phyloP scores from a whole-genome alignment of 208 protist species.

The Trypanosoma conorhini region DNA sequence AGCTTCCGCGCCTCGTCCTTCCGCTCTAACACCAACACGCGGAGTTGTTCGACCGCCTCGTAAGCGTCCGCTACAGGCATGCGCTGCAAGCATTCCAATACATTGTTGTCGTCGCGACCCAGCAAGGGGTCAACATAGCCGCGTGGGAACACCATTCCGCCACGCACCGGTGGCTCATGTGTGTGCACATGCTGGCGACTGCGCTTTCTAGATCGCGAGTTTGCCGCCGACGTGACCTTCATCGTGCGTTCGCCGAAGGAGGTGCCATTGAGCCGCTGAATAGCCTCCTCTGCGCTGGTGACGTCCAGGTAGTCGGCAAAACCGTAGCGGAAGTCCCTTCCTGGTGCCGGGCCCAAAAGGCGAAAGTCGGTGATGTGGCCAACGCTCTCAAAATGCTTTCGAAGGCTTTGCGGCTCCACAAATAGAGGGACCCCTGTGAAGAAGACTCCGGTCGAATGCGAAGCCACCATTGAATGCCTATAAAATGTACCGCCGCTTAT shows the following conservation, averaged over 20 bases:
- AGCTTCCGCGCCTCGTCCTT: slow-evolving; percentile 59
- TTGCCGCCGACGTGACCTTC: slow-evolving; percentile 50
- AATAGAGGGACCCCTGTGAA: slow-evolving; percentile 83
- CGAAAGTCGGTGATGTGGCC: slow-evolving; percentile 79
- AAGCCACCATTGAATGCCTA: slow-evolving; percentile 3
- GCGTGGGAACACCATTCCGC: slow-evolving; percentile 55
- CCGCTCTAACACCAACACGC: slow-evolving; percentile 75
- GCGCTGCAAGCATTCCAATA: slow-evolving; percentile 53
- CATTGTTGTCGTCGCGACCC: slow-evolving; percentile 51
- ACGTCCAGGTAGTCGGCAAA: slow-evolving; percentile 83
- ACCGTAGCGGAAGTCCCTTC: slow-evolving; percentile 76
- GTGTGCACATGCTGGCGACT: slow-evolving; percentile 37
- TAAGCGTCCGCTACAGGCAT: slow-evolving; percentile 72
- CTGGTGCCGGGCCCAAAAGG: slow-evolving; percentile 54
- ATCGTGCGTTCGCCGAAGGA: slow-evolving; percentile 72
- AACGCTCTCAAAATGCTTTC: slow-evolving; percentile 85
- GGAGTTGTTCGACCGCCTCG: slow-evolving; percentile 89
- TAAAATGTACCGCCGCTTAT: background rate
- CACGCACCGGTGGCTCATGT: slow-evolving; percentile 15
- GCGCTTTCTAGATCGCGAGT: slow-evolving; percentile 22
- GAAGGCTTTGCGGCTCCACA: slow-evolving; percentile 54
- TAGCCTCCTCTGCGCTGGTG: slow-evolving; percentile 70
- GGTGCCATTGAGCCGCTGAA: slow-evolving; percentile 71
- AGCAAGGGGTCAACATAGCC: slow-evolving; percentile 64
- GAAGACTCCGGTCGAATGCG: slow-evolving; percentile 60